Base-by-base conservation (phyloP, 2,329 filamentous ascomycete genomes). In the Penicillium griseofulvum region DNA sequence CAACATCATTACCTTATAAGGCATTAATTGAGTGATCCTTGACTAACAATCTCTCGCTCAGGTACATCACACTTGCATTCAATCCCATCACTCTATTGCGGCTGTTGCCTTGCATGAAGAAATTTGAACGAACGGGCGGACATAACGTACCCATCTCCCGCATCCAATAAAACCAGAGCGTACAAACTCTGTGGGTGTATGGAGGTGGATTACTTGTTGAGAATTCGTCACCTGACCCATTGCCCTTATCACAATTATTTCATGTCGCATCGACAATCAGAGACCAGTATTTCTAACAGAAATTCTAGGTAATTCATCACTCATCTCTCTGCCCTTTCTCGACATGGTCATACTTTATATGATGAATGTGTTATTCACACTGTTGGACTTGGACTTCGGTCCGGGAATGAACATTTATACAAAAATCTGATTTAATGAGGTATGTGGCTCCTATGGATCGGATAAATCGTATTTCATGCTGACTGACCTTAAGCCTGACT, bases 351-450 rank as follows among this genome's bases (percentile, higher is more conserved):
- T 71, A 73, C 71, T 75, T 76, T 74, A 71, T 65, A 85, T 85
- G 83, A 86, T 86, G 83, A 86, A 81, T 76, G 78, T 58, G 57
- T 78, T 86, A 86, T 86, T 86, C 83, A 86, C 83, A 86, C 83
- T 86, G 83, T 86, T 84, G 85, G 83, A 86, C 76, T 78, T 74
- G 73, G 73, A 71, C 74, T 71, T 71, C 73, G 79, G 77, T 74
- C 71, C 66, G 80, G 77, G 73, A 64, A 81, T 85, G 83, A 85
- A 82, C 81, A 78, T 77, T 75, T 72, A 80, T 80, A 83, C 79
- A 83, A 83, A 84, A 86, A 83, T 86, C 83, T 86, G 83, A 86
- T 86, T 85, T 85, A 86, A 85, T 85, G 83, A 85, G 83, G 83
- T 80, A 68, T 66, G 75, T 72, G 41, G 10, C 5, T 44, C 28